Base-by-base conservation (phyloP, 305 asterid genomes). In the Stenogyne calaminthoides region DNA sequence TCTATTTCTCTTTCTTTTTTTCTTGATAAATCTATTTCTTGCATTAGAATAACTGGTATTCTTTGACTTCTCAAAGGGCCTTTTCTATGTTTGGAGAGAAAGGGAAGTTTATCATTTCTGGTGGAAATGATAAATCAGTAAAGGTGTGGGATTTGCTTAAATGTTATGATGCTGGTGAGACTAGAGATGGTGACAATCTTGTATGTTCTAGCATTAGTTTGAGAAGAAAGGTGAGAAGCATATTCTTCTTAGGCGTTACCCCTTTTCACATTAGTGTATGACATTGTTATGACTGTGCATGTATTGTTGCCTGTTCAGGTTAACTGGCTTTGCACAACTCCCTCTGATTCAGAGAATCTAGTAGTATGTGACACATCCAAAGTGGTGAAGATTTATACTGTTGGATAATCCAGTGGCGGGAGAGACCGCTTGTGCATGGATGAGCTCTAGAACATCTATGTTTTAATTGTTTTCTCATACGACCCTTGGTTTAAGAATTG, bases 71-170 rank as follows among this genome's bases (percentile, higher is more conserved):
- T 74, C 14, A 54, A 64, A 90, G 97, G 88, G 57, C 91, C 20
- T 91, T 95, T 67, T 89, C 98, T 40, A 69, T 77, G 83, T 92
- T 95, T 74, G 96, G 99, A 40, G 96, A 90, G 87, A 89, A 76
- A 71, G 96, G 96, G 64, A 92, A 85, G 88, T 90, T 88, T 46
- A 71, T 95, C 78, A 72, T 95, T 54, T 95, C 98, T 0, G 97
- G 99, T 54, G 99, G 98, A 69, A 89, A 92, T 76, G 98, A 95
- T 81, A 90, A 81, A 74, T 84, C 86, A 4, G 82, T 92, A 7
- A 90, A 91, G 86, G 86, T 92, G 64, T 95, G 99, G 98, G 96
- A 95, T 81, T 89, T 92, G 96, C 69, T 64, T 37, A 87, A 81
- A 81, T 77, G 78, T 71, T 73, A 64, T 54, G 84, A 78, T 54